Evolutionary conservation across 2,329 filamentous ascomycete genomes (phyloP).

Genomic region (Alternaria triticimaculans): DNA sequence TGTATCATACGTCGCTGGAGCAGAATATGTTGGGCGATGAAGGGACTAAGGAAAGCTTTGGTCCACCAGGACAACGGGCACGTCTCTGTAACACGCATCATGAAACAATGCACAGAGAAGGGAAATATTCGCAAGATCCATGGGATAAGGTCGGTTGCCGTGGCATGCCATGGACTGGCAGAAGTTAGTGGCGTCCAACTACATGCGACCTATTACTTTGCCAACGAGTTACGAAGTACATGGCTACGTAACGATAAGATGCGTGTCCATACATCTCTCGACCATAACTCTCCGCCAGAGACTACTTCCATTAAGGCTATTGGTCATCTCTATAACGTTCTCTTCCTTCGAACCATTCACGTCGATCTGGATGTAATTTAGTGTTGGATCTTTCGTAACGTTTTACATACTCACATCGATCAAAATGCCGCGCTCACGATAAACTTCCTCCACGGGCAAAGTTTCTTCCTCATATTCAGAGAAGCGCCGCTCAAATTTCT

Average conservation of each 20-base stretch:
- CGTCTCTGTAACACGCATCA: background rate
- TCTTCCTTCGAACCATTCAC: background rate
- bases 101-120: background rate
- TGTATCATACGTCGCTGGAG: background rate
- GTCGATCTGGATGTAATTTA: background rate
- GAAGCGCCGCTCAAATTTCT: conserved; percentile 5
- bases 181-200: background rate
- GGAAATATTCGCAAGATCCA: background rate
- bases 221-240: background rate
- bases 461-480: background rate
- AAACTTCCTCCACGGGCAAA: background rate
- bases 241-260: background rate
- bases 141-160: background rate
- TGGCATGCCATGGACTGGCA: background rate
- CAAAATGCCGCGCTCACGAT: conserved; percentile 1
- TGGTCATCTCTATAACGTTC: background rate
- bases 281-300: conserved; percentile 1
- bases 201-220: background rate
- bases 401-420: background rate
- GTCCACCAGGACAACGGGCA: background rate
- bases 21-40: background rate
- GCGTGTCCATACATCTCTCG: background rate
- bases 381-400: background rate
- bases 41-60: background rate
- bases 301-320: background rate